phyloP scores from a whole-genome alignment of 352 stramenopile species.

The Thraustochytrium striatum region DNA sequence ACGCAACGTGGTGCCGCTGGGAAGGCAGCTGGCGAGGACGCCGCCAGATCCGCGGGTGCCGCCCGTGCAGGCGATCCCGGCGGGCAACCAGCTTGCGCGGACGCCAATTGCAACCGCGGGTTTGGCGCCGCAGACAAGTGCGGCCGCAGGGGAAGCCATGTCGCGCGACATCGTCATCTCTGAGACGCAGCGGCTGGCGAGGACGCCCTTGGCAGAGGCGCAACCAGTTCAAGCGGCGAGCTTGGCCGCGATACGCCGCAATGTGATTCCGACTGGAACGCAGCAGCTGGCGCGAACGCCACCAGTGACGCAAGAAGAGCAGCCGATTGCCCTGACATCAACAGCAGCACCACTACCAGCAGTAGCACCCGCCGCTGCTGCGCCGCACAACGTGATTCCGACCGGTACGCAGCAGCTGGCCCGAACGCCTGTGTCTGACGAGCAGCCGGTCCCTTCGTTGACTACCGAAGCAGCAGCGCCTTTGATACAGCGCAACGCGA shows the following conservation, averaged over 20 bases:
- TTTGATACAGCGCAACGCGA: background rate
- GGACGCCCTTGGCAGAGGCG: background rate
- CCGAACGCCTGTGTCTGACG: background rate
- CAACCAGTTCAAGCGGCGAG: too few species aligned
- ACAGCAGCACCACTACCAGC: background rate
- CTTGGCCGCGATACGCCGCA: background rate
- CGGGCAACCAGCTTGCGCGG: background rate
- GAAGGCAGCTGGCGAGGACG: background rate
- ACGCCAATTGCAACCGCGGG: background rate
- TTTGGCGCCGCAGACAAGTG: too few species aligned
- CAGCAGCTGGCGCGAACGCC: too few species aligned
- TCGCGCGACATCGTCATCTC: too few species aligned
- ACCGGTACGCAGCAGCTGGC: background rate
- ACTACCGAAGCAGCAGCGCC: too few species aligned
- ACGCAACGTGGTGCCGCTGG: background rate
- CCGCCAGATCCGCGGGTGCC: background rate
- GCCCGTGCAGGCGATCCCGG: too few species aligned
- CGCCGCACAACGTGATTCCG: background rate
- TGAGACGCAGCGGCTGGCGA: background rate
- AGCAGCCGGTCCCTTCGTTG: too few species aligned
- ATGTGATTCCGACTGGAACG: background rate
- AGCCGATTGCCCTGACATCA: too few species aligned
- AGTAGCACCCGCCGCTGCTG: background rate
- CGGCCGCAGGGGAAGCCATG: too few species aligned
- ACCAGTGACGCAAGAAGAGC: too few species aligned